Base-by-base conservation (phyloP, 192 early-diverging fungal genomes). In the Powellomyces hirtus region DNA sequence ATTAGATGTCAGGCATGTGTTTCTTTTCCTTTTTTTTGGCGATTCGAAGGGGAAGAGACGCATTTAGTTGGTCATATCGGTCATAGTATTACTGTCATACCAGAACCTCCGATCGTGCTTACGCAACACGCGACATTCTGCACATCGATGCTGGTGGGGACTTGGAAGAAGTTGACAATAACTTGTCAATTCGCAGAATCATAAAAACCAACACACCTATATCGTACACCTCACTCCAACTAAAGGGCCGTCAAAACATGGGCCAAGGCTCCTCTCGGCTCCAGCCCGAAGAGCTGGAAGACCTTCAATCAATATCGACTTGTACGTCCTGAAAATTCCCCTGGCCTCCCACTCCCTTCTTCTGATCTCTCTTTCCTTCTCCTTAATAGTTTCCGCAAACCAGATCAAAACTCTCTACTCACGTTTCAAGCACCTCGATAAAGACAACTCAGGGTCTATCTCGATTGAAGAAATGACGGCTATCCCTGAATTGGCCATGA, bases 401-500 rank as follows among this genome's bases (percentile, higher is more conserved):
- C 64, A 79, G 60, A 75, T 83, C 38, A 62, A 66, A 26, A 74
- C 73, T 24, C 78, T 83, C 24, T 81, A 78, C 50, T 31, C 53
- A 20, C 72, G 81, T 18, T 83, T 83, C 63, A 51, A 62, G 49
- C 71, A 76, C 35, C 59, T 83, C 14, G 81, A 83, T 57, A 83
- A 83, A 55, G 70, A 75, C 58, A 75, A 76, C 37, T 66, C 63
- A 10, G 81, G 78, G 0, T 50, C 66, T 1, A 75, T 83, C 24
- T 66, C 76, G 14, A 22, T 63, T 6, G 70, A 78, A 36, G 75
- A 82, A 66, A 73, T 81, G 67, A 65, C 65, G n/a, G 71, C 77
- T 18, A 74, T 83, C 37, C 81, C 81, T 1, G 81, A 83, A 68
- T 69, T 83, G 5, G 76, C 78, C 24, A 77, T 81, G 72, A 83